Base-by-base conservation (phyloP, 2,329 filamentous ascomycete genomes). In the Aschersonia sp. region DNA sequence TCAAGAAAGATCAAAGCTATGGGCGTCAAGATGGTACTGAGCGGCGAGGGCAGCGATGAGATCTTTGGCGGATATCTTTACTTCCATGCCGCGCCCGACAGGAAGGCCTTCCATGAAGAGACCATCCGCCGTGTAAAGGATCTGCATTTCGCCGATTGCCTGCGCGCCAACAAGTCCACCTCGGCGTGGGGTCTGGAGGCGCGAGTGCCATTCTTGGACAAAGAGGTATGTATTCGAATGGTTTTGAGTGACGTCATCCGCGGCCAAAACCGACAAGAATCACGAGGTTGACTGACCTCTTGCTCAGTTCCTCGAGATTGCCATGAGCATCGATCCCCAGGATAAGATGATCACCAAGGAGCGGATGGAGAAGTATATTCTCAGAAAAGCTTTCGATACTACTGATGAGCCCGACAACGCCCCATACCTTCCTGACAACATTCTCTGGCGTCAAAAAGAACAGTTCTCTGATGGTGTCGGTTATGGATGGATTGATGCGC, bases 1-100 rank as follows among this genome's bases (percentile, higher is more conserved):
- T 92, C 88, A 52, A 83, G 94, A 65, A 98, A 98, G 76, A 98
- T 98, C 75, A 98, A 98, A 77, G 92, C 89, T 38, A 91, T 96
- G 82, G 92, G 92, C 54, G 86, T 98, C 62, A 98, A 98, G 80
- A 98, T 98, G 92, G 92, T 98, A 49, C 77, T 98, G 52, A 94
- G 85, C 60, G 92, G 92, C 52, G 92, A 98, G 70, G 92, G 92
- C 45, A 92, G 85, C 60, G 92, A 98, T 66, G 92, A 98, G 71
- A 96, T 96, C 64, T 97, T 97, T 58, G 92, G 92, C 53, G 92
- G 92, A 47, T 98, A 98, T 68, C 80, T 98, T 28, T 98, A 98
- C 76, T 98, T 98, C 80, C 89, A 95, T 68, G 85, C 84, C 52
- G 92, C 92, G 2, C 92, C 92, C 29, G 77, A 88, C 74, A 91